Conservation (phyloP, 345 rosid species). For the Hibiscus syriacus region DNA sequence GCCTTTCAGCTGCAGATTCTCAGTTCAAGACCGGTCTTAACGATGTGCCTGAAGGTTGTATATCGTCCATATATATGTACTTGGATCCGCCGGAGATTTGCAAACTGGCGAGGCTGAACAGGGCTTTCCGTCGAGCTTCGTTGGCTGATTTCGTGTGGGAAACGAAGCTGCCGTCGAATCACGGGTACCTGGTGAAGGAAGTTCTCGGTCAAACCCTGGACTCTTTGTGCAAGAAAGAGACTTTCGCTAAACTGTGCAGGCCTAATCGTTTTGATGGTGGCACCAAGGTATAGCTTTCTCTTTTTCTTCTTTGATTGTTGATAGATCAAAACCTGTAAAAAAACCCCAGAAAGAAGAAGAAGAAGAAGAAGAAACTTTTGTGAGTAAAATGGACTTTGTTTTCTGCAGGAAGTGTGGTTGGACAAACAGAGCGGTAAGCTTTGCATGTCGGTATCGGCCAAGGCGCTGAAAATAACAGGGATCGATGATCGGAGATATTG, state of each 20-base stretch:
- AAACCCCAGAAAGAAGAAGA: too few species aligned
- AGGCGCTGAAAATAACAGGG: conserved; percentile 78
- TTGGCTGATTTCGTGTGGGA: conserved; percentile 77
- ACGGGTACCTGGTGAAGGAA: conserved; percentile 43
- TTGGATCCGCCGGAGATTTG: conserved; percentile 85
- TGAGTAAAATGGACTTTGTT: neutral
- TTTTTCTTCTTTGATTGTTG: neutral
- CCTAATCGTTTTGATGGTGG: conserved; percentile 56
- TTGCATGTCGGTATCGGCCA: conserved; percentile 58
- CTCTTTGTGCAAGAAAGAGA: conserved; percentile 44
- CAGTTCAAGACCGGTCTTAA: conserved; percentile 26
- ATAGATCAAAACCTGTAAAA: neutral
- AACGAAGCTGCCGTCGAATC: conserved; percentile 67
- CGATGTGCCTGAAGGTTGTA: conserved; percentile 71
- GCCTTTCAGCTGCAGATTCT: neutral
- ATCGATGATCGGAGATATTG: conserved; percentile 91
- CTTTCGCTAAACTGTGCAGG: conserved; percentile 48
- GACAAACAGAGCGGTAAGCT: conserved; percentile 68
- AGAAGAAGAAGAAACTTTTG: too few species aligned
- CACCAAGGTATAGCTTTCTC: conserved; percentile 46
- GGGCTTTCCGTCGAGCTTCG: conserved; percentile 59
- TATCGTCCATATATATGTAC: conserved; percentile 45
- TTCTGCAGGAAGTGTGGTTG: conserved; percentile 63
- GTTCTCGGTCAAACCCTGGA: conserved; percentile 31
- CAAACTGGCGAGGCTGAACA: conserved; percentile 47